These are phyloP conservation scores for Fraxinus greggii DNA, from an alignment of 305 asterid genomes.

Conservation along the genomic window DNA sequence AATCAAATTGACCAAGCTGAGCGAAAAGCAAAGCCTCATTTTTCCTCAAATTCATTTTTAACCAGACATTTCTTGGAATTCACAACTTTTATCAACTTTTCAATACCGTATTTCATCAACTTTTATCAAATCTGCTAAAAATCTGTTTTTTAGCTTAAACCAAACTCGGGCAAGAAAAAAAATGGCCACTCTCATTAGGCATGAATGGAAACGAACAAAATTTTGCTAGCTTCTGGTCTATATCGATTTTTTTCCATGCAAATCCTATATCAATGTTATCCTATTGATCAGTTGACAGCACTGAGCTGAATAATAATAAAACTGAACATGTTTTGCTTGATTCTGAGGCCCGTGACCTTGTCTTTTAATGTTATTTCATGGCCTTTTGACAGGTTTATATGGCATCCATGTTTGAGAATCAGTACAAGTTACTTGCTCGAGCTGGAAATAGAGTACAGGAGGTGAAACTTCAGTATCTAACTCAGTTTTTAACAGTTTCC, in stretches of 20 bases:
- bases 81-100: background rate
- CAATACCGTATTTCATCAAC: too few relatives aligned
- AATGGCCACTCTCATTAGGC: background rate
- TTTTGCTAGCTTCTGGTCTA: background rate
- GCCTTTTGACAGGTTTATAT: slow-evolving; percentile 62
- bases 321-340: background rate
- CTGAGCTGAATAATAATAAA: background rate
- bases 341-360: background rate
- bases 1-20: slow-evolving; percentile 3
- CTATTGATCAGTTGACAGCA: background rate
- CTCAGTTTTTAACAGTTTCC: background rate
- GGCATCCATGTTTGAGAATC: slow-evolving; percentile 82
- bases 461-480: slow-evolving; percentile 38
- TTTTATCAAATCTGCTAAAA: background rate
- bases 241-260: background rate
- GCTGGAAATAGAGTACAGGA: slow-evolving; percentile 88
- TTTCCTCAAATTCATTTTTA: background rate
- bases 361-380: background rate
- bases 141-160: background rate
- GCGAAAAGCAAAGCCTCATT: background rate
- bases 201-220: background rate
- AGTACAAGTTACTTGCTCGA: slow-evolving; percentile 93
- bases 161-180: background rate
- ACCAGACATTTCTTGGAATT: background rate
- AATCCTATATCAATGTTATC: background rate